A percentile compares a stretch with the other conserved stretches of the same genome.
These are phyloP conservation scores for Westerdykella ornata DNA, from an alignment of 2,329 filamentous ascomycete genomes.

Conservation along the genomic window DNA sequence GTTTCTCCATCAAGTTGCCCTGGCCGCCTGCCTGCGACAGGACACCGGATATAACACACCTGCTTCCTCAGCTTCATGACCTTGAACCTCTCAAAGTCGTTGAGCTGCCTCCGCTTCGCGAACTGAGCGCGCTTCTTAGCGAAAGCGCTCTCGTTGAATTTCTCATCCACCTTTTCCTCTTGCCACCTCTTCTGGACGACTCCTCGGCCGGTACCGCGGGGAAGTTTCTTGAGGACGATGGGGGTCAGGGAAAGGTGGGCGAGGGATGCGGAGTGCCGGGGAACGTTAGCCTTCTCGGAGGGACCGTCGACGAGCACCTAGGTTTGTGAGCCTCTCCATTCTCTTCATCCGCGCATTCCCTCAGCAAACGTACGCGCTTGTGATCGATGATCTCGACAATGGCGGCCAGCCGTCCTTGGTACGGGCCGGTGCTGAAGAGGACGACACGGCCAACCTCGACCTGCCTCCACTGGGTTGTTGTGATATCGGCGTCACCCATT, in stretches of 20 bases:
- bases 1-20: background rate
- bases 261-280: conserved; percentile 81
- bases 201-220: conserved; percentile 75
- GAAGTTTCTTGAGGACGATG: conserved; percentile 78
- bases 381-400: conserved; percentile 99
- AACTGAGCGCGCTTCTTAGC: conserved; percentile 87
- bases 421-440: conserved; percentile 78
- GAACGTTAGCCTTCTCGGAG: conserved; percentile 69
- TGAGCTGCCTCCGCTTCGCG: conserved; percentile 81
- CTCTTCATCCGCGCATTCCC: conserved; percentile 6
- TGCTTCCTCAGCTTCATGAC: conserved; percentile 99
- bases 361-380: conserved; percentile 81
- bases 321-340: conserved; percentile 28
- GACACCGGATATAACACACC: conserved; percentile 48
- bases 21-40: background rate
- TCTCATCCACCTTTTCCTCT: conserved; percentile 81
- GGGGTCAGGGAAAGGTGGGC: conserved; percentile 80
- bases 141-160: conserved; percentile 88
- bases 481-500: conserved; percentile 46
- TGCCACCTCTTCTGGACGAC: conserved; percentile 85
- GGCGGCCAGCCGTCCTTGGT: conserved; percentile 77
- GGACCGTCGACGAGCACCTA: conserved; percentile 96
- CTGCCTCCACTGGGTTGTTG: conserved; percentile 62
- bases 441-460: conserved; percentile 98
- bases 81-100: conserved; percentile 99